Conservation (phyloP, 768 basidiomycete genomes). For the Daedaleopsis sinensis region DNA sequence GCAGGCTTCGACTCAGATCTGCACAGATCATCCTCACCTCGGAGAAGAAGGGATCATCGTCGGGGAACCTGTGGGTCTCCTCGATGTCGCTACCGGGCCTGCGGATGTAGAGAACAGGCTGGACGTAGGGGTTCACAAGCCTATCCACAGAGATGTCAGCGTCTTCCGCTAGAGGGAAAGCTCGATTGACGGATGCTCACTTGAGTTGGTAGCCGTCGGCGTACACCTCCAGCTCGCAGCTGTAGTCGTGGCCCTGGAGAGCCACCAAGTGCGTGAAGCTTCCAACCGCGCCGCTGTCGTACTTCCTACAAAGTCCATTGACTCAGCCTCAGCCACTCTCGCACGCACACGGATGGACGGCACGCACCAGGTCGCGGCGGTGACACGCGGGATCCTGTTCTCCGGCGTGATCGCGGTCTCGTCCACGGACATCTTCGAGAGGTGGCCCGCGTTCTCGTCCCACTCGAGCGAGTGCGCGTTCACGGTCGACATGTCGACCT, state of each 20-base stretch:
- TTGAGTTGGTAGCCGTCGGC: constrained; percentile 91
- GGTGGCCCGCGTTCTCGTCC: constrained; percentile 85
- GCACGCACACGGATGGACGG: background rate
- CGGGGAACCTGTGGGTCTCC: constrained; percentile 67
- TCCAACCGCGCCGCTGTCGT: constrained; percentile 92
- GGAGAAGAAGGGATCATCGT: constrained; percentile 94
- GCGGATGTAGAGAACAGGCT: constrained; percentile 86
- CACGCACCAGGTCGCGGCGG: constrained; percentile 83
- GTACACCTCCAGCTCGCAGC: constrained; percentile 92
- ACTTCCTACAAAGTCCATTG: constrained; percentile 64
- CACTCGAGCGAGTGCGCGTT: constrained; percentile 89
- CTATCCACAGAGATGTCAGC: constrained; percentile 39
- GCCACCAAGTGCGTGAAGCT: constrained; percentile 89
- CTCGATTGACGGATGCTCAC: constrained; percentile 40
- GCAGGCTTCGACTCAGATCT: background rate
- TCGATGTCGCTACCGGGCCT: constrained; percentile 81
- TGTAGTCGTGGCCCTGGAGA: constrained; percentile 91
- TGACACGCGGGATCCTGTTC: constrained; percentile 93
- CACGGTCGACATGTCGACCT: constrained; percentile 83
- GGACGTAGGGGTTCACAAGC: constrained; percentile 91
- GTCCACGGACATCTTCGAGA: constrained; percentile 82
- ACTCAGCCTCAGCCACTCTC: background rate
- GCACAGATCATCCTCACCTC: constrained; percentile 48
- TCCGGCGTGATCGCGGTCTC: constrained; percentile 83
- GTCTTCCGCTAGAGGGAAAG: constrained; percentile 5